Evolutionary conservation across 305 asterid genomes (phyloP), one percentile per base, ranked within the genome.

Genomic region (Fraxinus paxiana): DNA sequence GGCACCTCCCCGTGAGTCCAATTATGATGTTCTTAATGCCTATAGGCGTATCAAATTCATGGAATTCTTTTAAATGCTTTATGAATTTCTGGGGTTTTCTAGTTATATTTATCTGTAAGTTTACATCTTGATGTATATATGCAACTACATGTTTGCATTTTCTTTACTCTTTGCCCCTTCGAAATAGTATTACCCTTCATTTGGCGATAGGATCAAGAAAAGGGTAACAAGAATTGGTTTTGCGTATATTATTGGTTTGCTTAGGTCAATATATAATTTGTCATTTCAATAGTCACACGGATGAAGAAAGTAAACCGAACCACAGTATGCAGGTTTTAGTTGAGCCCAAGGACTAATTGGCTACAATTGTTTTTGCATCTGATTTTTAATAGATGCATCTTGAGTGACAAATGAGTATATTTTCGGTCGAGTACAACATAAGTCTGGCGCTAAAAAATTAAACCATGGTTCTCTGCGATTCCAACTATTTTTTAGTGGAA

Each of bases 1-100:
- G 98, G 2, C 87, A 85, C 56, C 92, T 94, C 1, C 97, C 97
- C 24, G 97, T 93, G 79, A 89, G 97, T 75, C 71, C 20, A 51
- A 0, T 22, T 28, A 4, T 18, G 1, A 7, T 75, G 76, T 71
- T 4, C 30, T 46, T 48, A 48, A 48, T 3, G 61, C n/a, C 61
- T 51, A 51, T 51, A 51, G 61, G 61, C 61, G 17, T 4, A 51
- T 51, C 61, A n/a, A n/a, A 51, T 51, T 69, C 18, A 34, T 75
- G 77, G 73, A 78, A 35, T 20, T 24, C 5, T 22, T 63, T 63
- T 24, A 9, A 22, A 10, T 22, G 30, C 5, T 63, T 22, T 22
- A 22, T 22, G 33, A 59, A 34, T 82, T 24, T 18, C 56, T 77
- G 76, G 67, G 71, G 38, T 13, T 34, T 5, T 1, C 56, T 18